phyloP scores from a whole-genome alignment of 2,329 filamentous ascomycete species.

The Colletotrichum lupini region DNA sequence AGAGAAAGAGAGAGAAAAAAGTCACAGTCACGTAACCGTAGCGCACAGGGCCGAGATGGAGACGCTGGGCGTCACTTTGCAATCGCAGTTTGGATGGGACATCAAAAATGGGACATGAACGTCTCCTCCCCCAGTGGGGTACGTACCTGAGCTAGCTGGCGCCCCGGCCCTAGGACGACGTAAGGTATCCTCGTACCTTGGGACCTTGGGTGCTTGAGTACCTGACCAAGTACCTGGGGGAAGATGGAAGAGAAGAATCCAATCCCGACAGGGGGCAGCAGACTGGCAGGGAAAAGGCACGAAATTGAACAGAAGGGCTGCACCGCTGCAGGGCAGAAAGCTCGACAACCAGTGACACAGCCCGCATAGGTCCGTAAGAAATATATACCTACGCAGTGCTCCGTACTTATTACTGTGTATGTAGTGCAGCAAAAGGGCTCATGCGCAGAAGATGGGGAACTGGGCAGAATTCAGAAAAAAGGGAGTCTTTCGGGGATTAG shows the following conservation, averaged over 20 bases:
- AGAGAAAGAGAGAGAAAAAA: neutral
- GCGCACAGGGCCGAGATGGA: conserved; percentile 29
- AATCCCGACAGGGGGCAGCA: conserved; percentile 6
- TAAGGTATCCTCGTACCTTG: neutral
- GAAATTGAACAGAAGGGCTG: conserved; percentile 4
- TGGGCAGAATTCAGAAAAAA: conserved; percentile 27
- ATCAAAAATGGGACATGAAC: conserved; percentile 13
- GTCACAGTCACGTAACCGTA: conserved; percentile 1
- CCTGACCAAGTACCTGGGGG: neutral
- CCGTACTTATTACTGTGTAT: too few relatives aligned
- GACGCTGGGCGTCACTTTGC: conserved; percentile 11
- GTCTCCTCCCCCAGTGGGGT: neutral
- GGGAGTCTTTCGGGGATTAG: neutral
- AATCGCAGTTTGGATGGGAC: conserved; percentile 1
- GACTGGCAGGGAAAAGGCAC: conserved; percentile 10
- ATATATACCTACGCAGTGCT: too few relatives aligned
- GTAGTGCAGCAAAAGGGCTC: neutral
- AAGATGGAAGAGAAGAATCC: conserved; percentile 8
- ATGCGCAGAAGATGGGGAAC: conserved; percentile 12
- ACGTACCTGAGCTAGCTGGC: neutral
- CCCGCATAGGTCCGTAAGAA: too few relatives aligned
- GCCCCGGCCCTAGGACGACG: conserved; percentile 21
- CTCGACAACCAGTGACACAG: neutral
- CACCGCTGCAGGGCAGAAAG: conserved; percentile 1
- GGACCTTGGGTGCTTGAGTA: neutral